phyloP scores from a whole-genome alignment of 2,329 filamentous ascomycete species.

The Davidsoniella virescens region DNA sequence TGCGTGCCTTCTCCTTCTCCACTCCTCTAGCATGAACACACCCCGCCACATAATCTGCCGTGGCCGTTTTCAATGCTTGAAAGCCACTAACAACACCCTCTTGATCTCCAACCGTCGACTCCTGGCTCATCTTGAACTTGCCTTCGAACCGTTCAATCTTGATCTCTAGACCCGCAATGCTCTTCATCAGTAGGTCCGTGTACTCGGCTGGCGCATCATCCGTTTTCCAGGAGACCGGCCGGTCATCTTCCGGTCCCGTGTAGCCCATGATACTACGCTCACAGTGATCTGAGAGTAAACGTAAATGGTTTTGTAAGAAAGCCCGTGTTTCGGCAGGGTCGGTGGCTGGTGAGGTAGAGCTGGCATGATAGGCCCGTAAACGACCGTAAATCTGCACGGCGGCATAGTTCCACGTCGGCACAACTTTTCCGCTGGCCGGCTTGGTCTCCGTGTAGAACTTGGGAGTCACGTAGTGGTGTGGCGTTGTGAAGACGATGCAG shows the following conservation, averaged over 20 bases:
- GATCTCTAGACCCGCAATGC: constrained; percentile 45
- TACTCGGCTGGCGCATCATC: constrained; percentile 39
- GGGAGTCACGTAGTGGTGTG: constrained; percentile 50
- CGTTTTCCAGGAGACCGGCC: constrained; percentile 35
- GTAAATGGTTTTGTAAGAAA: constrained; percentile 36
- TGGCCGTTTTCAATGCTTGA: background rate
- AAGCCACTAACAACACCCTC: constrained; percentile 44
- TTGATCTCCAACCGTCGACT: constrained; percentile 34
- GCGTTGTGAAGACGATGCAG: constrained; percentile 43
- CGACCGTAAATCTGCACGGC: constrained; percentile 48
- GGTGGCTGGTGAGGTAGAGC: constrained; percentile 17
- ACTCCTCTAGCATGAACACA: background rate
- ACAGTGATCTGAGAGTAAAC: constrained; percentile 32
- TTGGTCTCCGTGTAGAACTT: constrained; percentile 54
- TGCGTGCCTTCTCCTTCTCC: background rate
- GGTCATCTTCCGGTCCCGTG: constrained; percentile 21
- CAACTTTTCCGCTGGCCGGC: constrained; percentile 46
- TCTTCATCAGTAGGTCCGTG: constrained; percentile 39
- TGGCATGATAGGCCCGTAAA: constrained; percentile 35
- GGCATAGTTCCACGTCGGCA: constrained; percentile 56
- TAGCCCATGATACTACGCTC: constrained; percentile 43
- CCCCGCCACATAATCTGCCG: background rate
- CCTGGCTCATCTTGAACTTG: constrained; percentile 54
- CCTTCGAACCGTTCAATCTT: constrained; percentile 37
- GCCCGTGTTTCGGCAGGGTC: constrained; percentile 23